Percentiles rank a stretch among this genome's conserved stretches.
These are phyloP conservation scores for Aspergillus avenaceus DNA, from an alignment of 495 filamentous ascomycete species.

Conservation along the genomic window DNA sequence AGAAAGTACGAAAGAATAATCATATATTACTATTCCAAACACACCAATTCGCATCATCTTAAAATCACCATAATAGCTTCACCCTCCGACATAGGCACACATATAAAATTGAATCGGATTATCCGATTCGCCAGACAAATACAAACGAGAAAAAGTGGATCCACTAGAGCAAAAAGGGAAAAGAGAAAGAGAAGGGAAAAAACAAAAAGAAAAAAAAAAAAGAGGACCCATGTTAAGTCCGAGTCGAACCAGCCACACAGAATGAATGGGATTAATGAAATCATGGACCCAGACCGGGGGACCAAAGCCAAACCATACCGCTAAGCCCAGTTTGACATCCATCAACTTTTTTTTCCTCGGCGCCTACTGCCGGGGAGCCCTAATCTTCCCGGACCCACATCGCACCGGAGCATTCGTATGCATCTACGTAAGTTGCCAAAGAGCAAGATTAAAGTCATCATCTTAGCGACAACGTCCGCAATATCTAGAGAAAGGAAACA, in stretches of 20 bases:
- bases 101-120: not conserved
- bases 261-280: too few species aligned
- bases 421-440: constrained; percentile 17
- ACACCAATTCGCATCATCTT: too few species aligned
- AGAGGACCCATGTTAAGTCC: not conserved
- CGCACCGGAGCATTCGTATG: constrained; percentile 18
- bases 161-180: too few species aligned
- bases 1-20: too few species aligned
- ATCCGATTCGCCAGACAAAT: not conserved
- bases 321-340: not conserved
- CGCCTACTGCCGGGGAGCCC: not conserved
- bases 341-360: not conserved
- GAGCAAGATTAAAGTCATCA: constrained; percentile 3
- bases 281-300: not conserved
- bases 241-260: not conserved
- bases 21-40: too few species aligned
- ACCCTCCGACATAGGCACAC: not conserved
- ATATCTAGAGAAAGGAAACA: constrained; percentile 1
- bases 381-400: constrained; percentile 11
- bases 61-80: too few species aligned
- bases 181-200: not conserved
- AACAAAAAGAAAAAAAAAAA: not conserved
- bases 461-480: not conserved
- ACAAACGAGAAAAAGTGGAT: not conserved
- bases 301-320: too few species aligned